Evolutionary conservation across 2,329 filamentous ascomycete genomes (phyloP).

Genomic region (Venturia carpophila): DNA sequence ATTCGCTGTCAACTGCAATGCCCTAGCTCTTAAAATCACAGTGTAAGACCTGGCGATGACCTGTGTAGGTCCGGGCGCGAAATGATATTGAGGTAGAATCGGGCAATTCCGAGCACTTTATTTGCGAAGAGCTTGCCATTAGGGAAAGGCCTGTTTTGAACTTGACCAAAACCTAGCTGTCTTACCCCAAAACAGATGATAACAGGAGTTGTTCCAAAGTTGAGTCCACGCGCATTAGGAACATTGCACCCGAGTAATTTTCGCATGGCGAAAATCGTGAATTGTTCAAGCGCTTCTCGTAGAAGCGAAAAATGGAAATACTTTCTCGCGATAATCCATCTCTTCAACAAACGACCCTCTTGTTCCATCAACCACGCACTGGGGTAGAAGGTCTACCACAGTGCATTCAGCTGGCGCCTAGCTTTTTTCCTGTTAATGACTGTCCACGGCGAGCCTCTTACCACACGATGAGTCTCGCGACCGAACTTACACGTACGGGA

Average conservation of each 20-base stretch:
- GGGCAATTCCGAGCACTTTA: background rate
- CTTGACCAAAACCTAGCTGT: too few relatives aligned
- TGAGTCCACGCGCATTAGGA: background rate
- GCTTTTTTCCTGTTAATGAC: too few relatives aligned
- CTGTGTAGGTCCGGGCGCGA: background rate
- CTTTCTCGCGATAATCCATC: background rate
- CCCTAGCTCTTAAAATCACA: background rate
- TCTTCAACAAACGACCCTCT: background rate
- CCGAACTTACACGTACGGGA: too few relatives aligned
- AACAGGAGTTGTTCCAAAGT: background rate
- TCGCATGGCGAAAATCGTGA: background rate
- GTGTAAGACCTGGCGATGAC: background rate
- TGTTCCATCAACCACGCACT: background rate
- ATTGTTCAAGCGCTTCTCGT: background rate
- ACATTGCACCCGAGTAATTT: background rate
- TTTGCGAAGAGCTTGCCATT: background rate
- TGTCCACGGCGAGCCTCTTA: too few relatives aligned
- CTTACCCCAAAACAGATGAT: too few relatives aligned
- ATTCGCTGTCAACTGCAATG: background rate
- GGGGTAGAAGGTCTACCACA: background rate
- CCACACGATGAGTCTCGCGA: background rate
- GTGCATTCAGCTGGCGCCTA: background rate
- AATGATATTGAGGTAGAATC: background rate
- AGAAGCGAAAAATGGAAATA: background rate
- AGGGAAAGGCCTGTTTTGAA: background rate